Evolutionary conservation across 768 basidiomycete genomes (phyloP), one percentile per base, ranked within the genome.

Genomic region (Xanthoconium stramineum): DNA sequence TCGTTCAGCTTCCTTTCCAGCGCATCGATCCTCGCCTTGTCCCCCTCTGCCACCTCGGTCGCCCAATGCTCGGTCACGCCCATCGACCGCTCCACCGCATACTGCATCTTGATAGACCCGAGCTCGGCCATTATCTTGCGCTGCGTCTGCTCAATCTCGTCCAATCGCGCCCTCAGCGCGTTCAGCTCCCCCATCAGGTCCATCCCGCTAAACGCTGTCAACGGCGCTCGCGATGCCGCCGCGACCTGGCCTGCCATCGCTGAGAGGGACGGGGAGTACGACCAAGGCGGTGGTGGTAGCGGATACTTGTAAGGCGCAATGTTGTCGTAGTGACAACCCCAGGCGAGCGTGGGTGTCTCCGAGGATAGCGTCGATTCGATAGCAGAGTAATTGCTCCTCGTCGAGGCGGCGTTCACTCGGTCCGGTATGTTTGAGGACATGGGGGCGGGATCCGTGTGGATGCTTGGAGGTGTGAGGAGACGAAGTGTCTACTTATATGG

Each of bases 191-290:
- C 39, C 14, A 50, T 8, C 43, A 47, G 14, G 28, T 64, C 65
- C 8, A 48, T 50, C 53, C 58, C 57, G 39, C 55, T 66, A 46
- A 56, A 65, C 9, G 65, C 58, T 4, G 66, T 56, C 36, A 65
- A 43, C 10, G 67, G 70, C 13, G 73, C 74, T 38, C 72, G 73
- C 13, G 74, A 74, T n/a, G 76, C 73, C 1, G 70, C 69, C n/a
- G 66, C 64, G 51, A 78, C 75, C 63, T 78, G 74, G 29, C 71
- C 68, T 5, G 76, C 74, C 62, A 78, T 74, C 28, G 72, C 66
- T 13, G 69, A 65, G 46, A 78, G 73, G 29, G 76, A 76, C 19
- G 70, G 57, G 0, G 75, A 72, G 35, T 69, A 64, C 1, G 67
- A 65, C 75, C 74, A 75, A 44, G 69, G 55, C 0, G 64, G 59